These are phyloP conservation scores for Calonectria hongkongensis DNA, from an alignment of 2,329 filamentous ascomycete genomes.

Conservation along the genomic window DNA sequence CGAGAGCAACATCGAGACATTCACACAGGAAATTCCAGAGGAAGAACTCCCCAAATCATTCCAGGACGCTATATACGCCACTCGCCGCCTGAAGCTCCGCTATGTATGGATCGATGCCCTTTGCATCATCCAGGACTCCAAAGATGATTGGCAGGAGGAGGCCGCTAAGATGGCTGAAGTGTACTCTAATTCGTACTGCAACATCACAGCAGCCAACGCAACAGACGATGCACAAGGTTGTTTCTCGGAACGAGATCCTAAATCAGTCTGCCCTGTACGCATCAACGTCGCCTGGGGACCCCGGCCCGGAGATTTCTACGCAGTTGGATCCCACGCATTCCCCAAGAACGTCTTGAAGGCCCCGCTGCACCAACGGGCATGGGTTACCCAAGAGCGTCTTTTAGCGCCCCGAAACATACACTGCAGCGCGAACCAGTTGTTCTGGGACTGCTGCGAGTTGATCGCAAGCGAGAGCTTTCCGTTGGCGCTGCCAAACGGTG, in stretches of 20 bases:
- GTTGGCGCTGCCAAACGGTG: neutral
- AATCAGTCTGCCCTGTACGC: neutral
- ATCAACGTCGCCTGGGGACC: constrained; percentile 14
- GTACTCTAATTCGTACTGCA: constrained; percentile 31
- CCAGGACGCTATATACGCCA: constrained; percentile 19
- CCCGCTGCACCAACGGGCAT: constrained; percentile 15
- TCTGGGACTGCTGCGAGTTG: constrained; percentile 26
- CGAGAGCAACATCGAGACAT: neutral
- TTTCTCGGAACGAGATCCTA: constrained; percentile 15
- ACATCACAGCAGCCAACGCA: constrained; percentile 16
- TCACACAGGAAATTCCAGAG: constrained; percentile 11
- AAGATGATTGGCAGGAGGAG: constrained; percentile 30
- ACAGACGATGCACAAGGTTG: constrained; percentile 21
- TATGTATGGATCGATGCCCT: constrained; percentile 38
- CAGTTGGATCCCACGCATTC: constrained; percentile 12
- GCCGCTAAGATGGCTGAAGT: constrained; percentile 30
- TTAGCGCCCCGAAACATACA: constrained; percentile 22
- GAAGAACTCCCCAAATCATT: constrained; percentile 20
- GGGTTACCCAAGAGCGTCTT: constrained; percentile 10
- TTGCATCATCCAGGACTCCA: constrained; percentile 34
- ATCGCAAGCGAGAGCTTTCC: constrained; percentile 24
- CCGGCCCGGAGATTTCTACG: constrained; percentile 9
- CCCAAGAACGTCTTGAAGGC: neutral
- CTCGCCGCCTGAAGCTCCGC: constrained; percentile 13
- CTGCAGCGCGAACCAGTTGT: constrained; percentile 10